Base-by-base conservation (phyloP, 2,329 filamentous ascomycete genomes). In the Dactylellina sp. region DNA sequence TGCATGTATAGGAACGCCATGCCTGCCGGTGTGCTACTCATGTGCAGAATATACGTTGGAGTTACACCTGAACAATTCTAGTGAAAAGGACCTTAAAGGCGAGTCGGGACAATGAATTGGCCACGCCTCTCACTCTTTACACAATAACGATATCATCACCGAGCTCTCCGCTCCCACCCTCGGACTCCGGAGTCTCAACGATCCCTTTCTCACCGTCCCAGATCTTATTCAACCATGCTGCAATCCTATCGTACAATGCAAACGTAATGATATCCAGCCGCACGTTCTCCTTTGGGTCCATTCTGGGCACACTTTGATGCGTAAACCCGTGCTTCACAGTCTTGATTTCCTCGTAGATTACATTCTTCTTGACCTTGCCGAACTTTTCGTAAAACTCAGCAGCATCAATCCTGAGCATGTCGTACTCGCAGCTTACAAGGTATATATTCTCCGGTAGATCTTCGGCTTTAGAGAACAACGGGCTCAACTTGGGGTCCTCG, bases 361-460 rank as follows among this genome's bases (percentile, higher is more conserved):
- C 16, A 35, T 72, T 72, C 44, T 61, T 49, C 39, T 57, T 70
- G 5, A 56, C 52, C 25, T 53, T 57, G 18, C 63, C 71, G 24
- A 77, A 76, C 32, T 70, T 77, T 18, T 75, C 49, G 9, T 75
- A 74, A 44, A 77, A 63, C 1, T 71, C 60, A 9, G 55, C 66
- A 12, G 32, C 46, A 42, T 77, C 65, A 9, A 56, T 60, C 14
- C 75, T 62, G 22, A 79, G 50, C 65, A 78, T 76, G 65, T 78
- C 77, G 46, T 71, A 76, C 32, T 78, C 62, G 7, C 66, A 75
- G 6, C 62, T 76, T 37, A 79, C 63, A 1, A 75, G 49, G 40
- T 76, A 78, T n/a, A 78, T 74, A 60, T 75, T 76, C 25, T 71
- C 53, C 7, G 79, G 78, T 7, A 79, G 55, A 55, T 76, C 62